A percentile compares a stretch with the other conserved stretches of the same genome.
These are phyloP conservation scores for Candida hungchunana DNA, from an alignment of 805 yeast genomes.

Conservation along the genomic window DNA sequence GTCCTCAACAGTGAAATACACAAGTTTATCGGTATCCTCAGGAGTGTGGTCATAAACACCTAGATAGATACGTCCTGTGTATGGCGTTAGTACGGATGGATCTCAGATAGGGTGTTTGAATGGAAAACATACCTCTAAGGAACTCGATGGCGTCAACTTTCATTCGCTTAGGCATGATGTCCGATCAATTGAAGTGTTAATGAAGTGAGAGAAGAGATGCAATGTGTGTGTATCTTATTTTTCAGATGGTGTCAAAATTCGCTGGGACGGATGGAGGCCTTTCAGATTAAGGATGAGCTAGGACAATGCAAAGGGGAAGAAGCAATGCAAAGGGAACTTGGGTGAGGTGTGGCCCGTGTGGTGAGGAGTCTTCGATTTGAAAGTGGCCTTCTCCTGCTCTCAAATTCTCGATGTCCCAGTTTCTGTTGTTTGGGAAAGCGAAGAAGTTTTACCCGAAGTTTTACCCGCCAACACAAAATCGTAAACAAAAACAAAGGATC, in stretches of 20 bases:
- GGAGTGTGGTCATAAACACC: slow-evolving; percentile 87
- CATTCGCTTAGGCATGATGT: slow-evolving; percentile 47
- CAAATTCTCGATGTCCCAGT: not conserved
- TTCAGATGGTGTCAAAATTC: not conserved
- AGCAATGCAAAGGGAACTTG: no score
- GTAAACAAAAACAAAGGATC: slow-evolving; percentile 12
- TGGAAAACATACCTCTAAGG: slow-evolving; percentile 20
- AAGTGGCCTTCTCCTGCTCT: not conserved
- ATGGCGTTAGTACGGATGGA: slow-evolving; percentile 1
- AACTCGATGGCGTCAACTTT: slow-evolving; percentile 52
- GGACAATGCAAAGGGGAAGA: no score
- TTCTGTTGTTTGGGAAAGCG: slow-evolving; percentile 2
- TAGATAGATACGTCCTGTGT: slow-evolving; percentile 58
- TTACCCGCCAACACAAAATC: slow-evolving; percentile 3
- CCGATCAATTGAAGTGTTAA: not conserved
- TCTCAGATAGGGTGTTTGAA: not conserved
- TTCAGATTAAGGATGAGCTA: no score
- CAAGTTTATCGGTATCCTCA: slow-evolving; percentile 65
- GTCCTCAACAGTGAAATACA: slow-evolving; percentile 89
- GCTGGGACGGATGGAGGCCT: not conserved
- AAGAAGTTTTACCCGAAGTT: no score
- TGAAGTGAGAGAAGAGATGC: not conserved
- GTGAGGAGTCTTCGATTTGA: no score
- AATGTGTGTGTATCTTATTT: not conserved
- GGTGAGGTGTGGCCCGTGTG: no score